Evolutionary conservation across 108 stramenopile genomes (phyloP).

Genomic region (Discostella stelligeroides): DNA sequence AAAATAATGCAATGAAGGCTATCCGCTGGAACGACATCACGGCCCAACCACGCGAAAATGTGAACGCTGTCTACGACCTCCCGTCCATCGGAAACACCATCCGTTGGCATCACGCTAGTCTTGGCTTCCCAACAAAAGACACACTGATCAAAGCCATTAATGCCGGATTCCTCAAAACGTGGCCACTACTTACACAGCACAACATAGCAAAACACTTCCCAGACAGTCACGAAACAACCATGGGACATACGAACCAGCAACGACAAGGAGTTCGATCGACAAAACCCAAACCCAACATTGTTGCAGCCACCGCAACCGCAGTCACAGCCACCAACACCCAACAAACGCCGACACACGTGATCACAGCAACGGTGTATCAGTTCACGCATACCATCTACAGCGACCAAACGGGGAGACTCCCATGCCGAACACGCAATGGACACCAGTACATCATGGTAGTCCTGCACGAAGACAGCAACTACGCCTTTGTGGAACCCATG

Average conservation of each 20-base stretch:
- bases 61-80: background rate
- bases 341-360: too few relatives aligned
- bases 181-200: slow-evolving; percentile 9
- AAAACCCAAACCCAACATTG: background rate
- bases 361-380: background rate
- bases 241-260: slow-evolving; percentile 3
- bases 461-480: background rate
- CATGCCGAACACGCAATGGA: background rate
- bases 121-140: slow-evolving; percentile 2
- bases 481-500: slow-evolving; percentile 5
- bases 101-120: background rate
- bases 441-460: too few relatives aligned
- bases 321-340: background rate
- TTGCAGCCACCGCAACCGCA: background rate
- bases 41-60: background rate
- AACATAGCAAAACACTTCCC: slow-evolving; percentile 10
- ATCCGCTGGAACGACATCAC: background rate
- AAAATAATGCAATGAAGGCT: background rate
- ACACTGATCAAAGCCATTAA: slow-evolving; percentile 8
- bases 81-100: background rate
- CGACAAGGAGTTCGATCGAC: background rate
- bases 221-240: background rate
- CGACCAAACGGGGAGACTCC: background rate
- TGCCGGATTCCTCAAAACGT: background rate
- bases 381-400: background rate